These are phyloP conservation scores for Psilocybe mexicana DNA, from an alignment of 1,284 basidiomycete genomes.

Conservation along the genomic window DNA sequence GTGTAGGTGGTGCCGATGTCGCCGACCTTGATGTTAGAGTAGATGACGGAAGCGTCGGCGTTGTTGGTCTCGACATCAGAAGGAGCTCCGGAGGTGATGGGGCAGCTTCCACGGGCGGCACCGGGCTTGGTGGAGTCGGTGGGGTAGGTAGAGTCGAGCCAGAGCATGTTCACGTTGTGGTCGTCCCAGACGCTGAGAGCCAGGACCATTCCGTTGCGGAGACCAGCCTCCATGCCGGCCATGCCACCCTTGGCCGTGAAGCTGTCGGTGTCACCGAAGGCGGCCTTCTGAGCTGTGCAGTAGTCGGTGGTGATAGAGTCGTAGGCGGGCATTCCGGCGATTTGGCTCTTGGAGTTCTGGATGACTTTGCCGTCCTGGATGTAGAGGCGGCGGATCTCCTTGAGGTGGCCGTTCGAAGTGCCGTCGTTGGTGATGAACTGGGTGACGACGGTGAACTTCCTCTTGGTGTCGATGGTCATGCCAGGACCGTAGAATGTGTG, in stretches of 20 bases:
- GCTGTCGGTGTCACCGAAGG: conserved; percentile 42
- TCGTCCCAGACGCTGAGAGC: conserved; percentile 56
- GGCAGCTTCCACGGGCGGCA: conserved; percentile 48
- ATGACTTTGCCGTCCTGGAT: conserved; percentile 51
- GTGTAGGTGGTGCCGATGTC: conserved; percentile 47
- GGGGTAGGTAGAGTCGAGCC: conserved; percentile 44
- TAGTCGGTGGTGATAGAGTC: conserved; percentile 41
- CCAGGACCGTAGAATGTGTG: conserved; percentile 46
- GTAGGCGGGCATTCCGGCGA: conserved; percentile 37
- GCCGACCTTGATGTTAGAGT: conserved; percentile 56
- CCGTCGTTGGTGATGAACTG: conserved; percentile 47
- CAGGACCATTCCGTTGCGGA: conserved; percentile 41
- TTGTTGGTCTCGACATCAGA: conserved; percentile 40
- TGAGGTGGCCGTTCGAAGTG: conserved; percentile 42
- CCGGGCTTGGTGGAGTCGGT: conserved; percentile 34
- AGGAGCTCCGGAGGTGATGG: conserved; percentile 46
- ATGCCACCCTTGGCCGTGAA: conserved; percentile 47
- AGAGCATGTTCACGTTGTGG: conserved; percentile 46
- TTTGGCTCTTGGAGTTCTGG: conserved; percentile 45
- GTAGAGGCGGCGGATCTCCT: conserved; percentile 52
- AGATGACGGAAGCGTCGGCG: conserved; percentile 42
- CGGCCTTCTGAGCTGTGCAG: conserved; percentile 41
- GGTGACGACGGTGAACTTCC: conserved; percentile 33
- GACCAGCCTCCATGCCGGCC: conserved; percentile 32
- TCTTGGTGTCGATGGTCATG: conserved; percentile 44